These are phyloP conservation scores for Aspergillus ellipticus DNA, from an alignment of 495 filamentous ascomycete genomes.

Conservation along the genomic window DNA sequence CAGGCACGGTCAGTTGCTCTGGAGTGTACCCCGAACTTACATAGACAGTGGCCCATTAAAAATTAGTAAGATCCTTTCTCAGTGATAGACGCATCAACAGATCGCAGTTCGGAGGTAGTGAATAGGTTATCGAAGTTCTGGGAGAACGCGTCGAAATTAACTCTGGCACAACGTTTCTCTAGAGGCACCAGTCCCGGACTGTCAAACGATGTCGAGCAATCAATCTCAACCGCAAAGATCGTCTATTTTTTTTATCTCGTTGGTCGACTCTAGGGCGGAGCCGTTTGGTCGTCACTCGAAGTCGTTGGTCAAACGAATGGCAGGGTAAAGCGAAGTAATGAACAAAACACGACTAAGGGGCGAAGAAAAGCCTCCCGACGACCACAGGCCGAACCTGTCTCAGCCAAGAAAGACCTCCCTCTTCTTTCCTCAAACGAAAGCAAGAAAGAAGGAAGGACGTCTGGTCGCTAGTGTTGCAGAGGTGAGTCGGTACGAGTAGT, in stretches of 20 bases:
- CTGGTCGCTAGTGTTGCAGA: constrained; percentile 8
- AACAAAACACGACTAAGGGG: constrained; percentile 11
- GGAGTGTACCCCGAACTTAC: constrained; percentile 23
- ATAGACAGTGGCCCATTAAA: constrained; percentile 38
- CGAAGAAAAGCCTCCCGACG: constrained; percentile 1
- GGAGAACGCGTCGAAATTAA: constrained; percentile 12
- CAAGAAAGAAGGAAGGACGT: constrained; percentile 22
- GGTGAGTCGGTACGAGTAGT: constrained; percentile 18
- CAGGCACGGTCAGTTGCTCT: not conserved
- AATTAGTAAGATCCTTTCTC: constrained; percentile 10
- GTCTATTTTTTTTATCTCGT: constrained; percentile 3
- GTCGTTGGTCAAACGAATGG: constrained; percentile 24
- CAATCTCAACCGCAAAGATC: constrained; percentile 7
- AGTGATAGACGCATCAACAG: constrained; percentile 10
- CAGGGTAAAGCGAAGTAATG: constrained; percentile 16
- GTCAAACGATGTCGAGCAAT: constrained; percentile 6
- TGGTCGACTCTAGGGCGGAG: constrained; percentile 2
- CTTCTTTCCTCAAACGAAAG: constrained; percentile 30
- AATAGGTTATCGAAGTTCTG: constrained; percentile 3
- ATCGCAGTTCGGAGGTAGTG: not conserved
- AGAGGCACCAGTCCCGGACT: constrained; percentile 21
- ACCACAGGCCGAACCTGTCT: constrained; percentile 14
- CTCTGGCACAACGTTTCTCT: constrained; percentile 2
- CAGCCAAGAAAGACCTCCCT: constrained; percentile 19
- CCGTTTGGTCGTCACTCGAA: constrained; percentile 4